Percentiles rank a stretch among this genome's conserved stretches.
Conservation (phyloP, 1,284 basidiomycete genomes). For the Bjerkandera adusta region DNA sequence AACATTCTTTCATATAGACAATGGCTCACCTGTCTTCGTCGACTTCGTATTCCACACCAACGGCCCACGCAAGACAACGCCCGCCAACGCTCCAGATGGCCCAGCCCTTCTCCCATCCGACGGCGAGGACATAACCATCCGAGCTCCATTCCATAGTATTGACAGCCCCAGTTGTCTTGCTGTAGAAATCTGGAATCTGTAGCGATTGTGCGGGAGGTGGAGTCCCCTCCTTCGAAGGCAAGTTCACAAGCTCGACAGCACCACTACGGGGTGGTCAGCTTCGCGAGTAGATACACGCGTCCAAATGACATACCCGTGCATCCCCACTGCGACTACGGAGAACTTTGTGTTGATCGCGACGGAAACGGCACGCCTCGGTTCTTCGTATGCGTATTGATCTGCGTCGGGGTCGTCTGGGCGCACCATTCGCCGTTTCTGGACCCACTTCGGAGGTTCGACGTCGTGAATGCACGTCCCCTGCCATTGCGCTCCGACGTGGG, state of each 20-base stretch:
- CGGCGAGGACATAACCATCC: conserved; percentile 97
- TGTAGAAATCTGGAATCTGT: conserved; percentile 55
- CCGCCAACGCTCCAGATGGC: conserved; percentile 92
- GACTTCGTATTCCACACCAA: conserved; percentile 67
- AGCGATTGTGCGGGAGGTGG: conserved; percentile 53
- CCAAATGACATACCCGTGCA: conserved; percentile 53
- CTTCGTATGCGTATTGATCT: conserved; percentile 45
- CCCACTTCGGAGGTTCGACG: conserved; percentile 70
- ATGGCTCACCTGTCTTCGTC: conserved; percentile 49
- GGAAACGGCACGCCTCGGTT: conserved; percentile 61
- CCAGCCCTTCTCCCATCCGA: conserved; percentile 90
- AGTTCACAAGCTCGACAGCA: conserved; percentile 58
- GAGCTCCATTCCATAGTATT: conserved; percentile 85
- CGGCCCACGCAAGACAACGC: conserved; percentile 74
- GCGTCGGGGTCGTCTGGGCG: conserved; percentile 42
- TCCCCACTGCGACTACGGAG: conserved; percentile 84
- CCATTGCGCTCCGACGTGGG: conserved; percentile 36
- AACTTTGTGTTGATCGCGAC: conserved; percentile 83
- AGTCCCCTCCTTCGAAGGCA: conserved; percentile 57
- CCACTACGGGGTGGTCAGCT: conserved; percentile 40
- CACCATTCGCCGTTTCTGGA: conserved; percentile 62
- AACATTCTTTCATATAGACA: neutral
- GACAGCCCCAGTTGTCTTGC: conserved; percentile 68
- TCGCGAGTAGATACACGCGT: neutral
- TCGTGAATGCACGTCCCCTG: conserved; percentile 68